Conservation (phyloP, 2,329 filamentous ascomycete species). For the Zalaria sp. region DNA sequence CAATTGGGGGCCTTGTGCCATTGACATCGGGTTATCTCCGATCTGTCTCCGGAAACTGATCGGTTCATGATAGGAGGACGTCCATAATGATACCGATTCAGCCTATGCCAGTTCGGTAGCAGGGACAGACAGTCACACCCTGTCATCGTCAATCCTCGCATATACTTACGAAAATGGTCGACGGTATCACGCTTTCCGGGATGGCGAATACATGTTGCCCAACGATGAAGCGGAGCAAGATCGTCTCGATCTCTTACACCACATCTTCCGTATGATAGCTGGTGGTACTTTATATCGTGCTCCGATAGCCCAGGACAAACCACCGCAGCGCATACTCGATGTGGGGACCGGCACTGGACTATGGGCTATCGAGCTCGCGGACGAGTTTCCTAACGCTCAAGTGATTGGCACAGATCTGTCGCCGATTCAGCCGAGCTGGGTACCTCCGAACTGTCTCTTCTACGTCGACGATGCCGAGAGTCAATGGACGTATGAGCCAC, state of each 20-base stretch:
- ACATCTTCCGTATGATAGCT: constrained; percentile 22
- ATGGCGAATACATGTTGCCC: constrained; percentile 17
- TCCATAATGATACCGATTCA: neutral
- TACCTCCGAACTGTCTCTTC: constrained; percentile 32
- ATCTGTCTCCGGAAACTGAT: neutral
- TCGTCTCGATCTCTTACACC: constrained; percentile 17
- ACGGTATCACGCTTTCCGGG: constrained; percentile 20
- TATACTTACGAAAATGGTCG: constrained; percentile 19
- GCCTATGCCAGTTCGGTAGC: neutral
- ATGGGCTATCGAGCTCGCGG: constrained; percentile 20
- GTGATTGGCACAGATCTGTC: constrained; percentile 35
- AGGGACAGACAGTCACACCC: neutral
- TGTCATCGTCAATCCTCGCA: constrained; percentile 5
- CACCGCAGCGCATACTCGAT: constrained; percentile 25
- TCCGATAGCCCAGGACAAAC: constrained; percentile 11
- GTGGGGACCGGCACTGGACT: constrained; percentile 37
- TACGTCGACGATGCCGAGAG: constrained; percentile 32
- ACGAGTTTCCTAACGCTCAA: constrained; percentile 13
- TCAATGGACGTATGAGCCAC: constrained; percentile 23
- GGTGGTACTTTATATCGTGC: constrained; percentile 14
- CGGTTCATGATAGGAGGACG: neutral
- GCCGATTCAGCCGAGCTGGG: constrained; percentile 34
- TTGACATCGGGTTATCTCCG: too few species aligned
- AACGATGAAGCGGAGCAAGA: constrained; percentile 18
- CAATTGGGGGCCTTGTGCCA: too few species aligned